Evolutionary conservation across 345 rosid genomes (phyloP), one percentile per base, ranked within the genome.

Genomic region (Eucalyptus polyanthemos): DNA sequence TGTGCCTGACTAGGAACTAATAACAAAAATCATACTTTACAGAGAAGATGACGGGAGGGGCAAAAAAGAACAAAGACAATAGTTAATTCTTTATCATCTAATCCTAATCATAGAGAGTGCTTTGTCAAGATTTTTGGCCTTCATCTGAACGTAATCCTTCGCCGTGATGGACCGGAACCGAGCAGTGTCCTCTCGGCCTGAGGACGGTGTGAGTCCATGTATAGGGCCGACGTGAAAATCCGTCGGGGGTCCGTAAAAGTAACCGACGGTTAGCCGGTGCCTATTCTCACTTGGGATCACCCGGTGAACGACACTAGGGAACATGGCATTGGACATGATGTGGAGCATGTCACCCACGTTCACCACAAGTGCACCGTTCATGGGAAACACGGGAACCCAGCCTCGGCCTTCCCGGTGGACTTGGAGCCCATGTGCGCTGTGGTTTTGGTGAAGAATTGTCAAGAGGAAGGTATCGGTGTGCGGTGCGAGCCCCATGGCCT

Each of bases 291-390:
- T 94, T 87, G 95, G 93, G 11, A 95, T 91, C 60, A 92, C 99
- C 2, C 98, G 98, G 80, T 97, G 99, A 76, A 95, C 90, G 25
- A 90, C 97, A 34, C 87, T 94, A 6, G 88, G 93, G 90, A 94
- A 96, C 86, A 90, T 81, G 9, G 91, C 97, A 50, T 97, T 97
- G 3, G 99, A 94, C 31, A 96, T 44, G 27, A 97, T 94, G 50
- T 97, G 98, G 67, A 97, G 89, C 89, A 96, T 91, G 89, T 97
- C 99, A 11, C 99, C 99, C 3, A 96, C 92, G 87, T 97, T 96
- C 27, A 97, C 98, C 17, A 96, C 96, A 3, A 97, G 96, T 2
- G 96, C 94, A n/a, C 94, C 96, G 3, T 88, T 65, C 12, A 89
- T 67, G 13, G 99, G 96, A 31, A 86, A 80, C 34, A 97, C 97